Conservation (phyloP, 148 eudicot species). For the Amaranthus hypochondriacus region DNA sequence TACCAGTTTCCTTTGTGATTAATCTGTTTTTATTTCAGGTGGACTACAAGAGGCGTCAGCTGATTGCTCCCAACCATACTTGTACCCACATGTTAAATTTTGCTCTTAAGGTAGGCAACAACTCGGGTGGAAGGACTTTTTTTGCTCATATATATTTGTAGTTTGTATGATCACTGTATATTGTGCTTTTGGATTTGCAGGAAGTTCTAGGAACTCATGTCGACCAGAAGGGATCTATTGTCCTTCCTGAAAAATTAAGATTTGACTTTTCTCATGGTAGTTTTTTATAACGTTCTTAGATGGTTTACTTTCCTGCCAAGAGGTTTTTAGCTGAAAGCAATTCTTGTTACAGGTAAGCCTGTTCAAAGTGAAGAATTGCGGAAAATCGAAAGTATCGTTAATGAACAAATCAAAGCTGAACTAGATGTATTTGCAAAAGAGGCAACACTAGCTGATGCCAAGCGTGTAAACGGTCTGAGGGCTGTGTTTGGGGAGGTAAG, state of each 20-base stretch:
- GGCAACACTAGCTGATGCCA: constrained; percentile 75
- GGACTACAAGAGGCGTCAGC: constrained; percentile 73
- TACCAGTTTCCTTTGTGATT: background rate
- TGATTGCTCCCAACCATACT: constrained; percentile 97
- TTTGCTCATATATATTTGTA: background rate
- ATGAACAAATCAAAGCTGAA: constrained; percentile 84
- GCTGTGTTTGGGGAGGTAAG: constrained; percentile 98
- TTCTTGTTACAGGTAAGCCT: constrained; percentile 62
- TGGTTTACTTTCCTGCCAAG: background rate
- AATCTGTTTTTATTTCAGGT: constrained; percentile 45
- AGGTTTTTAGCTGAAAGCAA: constrained; percentile 1
- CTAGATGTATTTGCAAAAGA: constrained; percentile 80
- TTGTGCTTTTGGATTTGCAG: constrained; percentile 36
- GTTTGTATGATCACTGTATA: constrained; percentile 1
- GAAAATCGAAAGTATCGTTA: constrained; percentile 73
- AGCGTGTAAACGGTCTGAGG: constrained; percentile 76
- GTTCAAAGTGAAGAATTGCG: constrained; percentile 79
- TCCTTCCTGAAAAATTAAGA: constrained; percentile 93
- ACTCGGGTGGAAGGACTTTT: constrained; percentile 6
- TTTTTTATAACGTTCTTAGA: background rate
- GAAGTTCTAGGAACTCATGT: constrained; percentile 91
- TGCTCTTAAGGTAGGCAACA: constrained; percentile 72
- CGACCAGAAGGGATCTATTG: constrained; percentile 97
- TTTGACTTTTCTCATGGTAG: constrained; percentile 95
- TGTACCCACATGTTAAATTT: constrained; percentile 97